Evolutionary conservation across 371 early-diverging fungal genomes (phyloP).

Genomic region (Chytridium lagenaria): DNA sequence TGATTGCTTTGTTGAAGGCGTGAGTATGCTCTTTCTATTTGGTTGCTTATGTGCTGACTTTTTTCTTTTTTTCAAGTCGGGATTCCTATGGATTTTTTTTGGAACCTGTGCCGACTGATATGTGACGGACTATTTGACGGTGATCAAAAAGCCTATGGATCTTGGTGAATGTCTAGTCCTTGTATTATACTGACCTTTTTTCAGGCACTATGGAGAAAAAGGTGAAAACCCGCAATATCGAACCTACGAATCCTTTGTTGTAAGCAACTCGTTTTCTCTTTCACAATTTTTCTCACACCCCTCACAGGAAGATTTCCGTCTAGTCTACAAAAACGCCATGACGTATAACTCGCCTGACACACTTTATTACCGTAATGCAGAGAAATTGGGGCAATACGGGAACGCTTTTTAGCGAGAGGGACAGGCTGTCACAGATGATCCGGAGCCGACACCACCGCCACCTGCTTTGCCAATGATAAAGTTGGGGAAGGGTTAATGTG

Average conservation of each 20-base stretch:
- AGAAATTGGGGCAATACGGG: slow-evolving; percentile 67
- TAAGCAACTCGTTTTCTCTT: no score
- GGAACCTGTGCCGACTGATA: slow-evolving; percentile 77
- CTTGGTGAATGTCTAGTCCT: slow-evolving; percentile 26
- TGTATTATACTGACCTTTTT: neutral
- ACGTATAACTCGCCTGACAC: slow-evolving; percentile 77
- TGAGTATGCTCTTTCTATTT: neutral
- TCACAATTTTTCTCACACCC: no score
- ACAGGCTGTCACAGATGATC: slow-evolving; percentile 21
- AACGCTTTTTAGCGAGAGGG: slow-evolving; percentile 67
- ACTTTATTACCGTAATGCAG: slow-evolving; percentile 71
- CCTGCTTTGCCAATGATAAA: neutral
- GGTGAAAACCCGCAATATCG: slow-evolving; percentile 28
- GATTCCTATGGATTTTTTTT: slow-evolving; percentile 80
- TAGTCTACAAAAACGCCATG: slow-evolving; percentile 73
- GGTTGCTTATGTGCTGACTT: no score
- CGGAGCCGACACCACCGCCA: slow-evolving; percentile 15
- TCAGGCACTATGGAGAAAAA: slow-evolving; percentile 49
- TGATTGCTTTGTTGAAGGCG: slow-evolving; percentile 31
- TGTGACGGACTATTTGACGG: slow-evolving; percentile 77
- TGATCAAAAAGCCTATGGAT: slow-evolving; percentile 58
- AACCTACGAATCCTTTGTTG: slow-evolving; percentile 30
- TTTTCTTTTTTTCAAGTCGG: no score
- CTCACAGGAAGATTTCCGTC: slow-evolving; percentile 71
- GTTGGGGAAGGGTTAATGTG: no score